A percentile compares a stretch with the other conserved stretches of the same genome.
Evolutionary conservation across 2,329 filamentous ascomycete species (phyloP).

Genomic region (Diplodia scrobiculata): DNA sequence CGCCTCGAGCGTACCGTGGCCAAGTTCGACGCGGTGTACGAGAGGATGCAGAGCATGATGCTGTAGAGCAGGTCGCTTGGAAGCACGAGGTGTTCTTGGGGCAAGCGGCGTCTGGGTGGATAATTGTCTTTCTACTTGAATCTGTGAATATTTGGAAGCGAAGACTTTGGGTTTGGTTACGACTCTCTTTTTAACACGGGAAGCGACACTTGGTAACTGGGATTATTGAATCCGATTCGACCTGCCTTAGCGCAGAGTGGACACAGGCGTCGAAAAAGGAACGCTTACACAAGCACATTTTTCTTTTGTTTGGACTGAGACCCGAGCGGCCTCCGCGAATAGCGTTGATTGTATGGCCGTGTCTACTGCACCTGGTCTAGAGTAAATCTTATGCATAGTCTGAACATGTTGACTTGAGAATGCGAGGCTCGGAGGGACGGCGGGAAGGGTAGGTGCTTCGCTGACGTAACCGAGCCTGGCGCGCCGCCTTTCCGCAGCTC

Average conservation of each 20-base stretch:
- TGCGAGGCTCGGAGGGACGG: neutral
- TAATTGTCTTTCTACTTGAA: conserved; percentile 10
- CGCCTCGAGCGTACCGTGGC: conserved; percentile 43
- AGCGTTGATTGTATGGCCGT: conserved; percentile 14
- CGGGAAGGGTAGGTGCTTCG: neutral
- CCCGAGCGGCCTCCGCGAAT: neutral
- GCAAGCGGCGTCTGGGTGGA: conserved; percentile 4
- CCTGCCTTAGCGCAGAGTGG: conserved; percentile 21
- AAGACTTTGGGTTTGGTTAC: conserved; percentile 17
- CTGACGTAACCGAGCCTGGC: conserved; percentile 20
- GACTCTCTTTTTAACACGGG: conserved; percentile 26
- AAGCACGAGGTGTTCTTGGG: neutral
- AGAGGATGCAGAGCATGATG: conserved; percentile 42
- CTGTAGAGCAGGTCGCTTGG: conserved; percentile 32
- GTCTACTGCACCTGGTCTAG: conserved; percentile 15
- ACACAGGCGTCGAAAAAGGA: conserved; percentile 16
- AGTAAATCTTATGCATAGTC: conserved; percentile 7
- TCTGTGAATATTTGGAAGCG: conserved; percentile 27
- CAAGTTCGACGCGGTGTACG: conserved; percentile 40
- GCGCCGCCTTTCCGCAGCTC: conserved; percentile 4
- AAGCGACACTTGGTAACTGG: conserved; percentile 17
- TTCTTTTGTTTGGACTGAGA: conserved; percentile 4
- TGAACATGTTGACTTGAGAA: neutral
- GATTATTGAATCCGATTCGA: neutral
- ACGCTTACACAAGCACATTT: conserved; percentile 24